Evolutionary conservation across 2,329 filamentous ascomycete genomes (phyloP), one percentile per base, ranked within the genome.

Genomic region (Epichloe gansuensis): DNA sequence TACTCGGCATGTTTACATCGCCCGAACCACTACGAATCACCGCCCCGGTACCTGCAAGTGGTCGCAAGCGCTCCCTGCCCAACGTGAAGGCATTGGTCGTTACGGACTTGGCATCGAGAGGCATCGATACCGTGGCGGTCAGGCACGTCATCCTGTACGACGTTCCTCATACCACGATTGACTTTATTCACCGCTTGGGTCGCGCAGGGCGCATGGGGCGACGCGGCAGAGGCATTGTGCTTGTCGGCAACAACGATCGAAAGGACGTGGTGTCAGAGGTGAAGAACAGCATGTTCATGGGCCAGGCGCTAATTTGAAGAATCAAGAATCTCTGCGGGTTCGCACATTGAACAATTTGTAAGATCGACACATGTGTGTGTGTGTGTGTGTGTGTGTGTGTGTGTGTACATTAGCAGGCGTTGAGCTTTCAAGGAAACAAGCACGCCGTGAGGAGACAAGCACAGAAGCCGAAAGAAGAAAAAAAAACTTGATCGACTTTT

Each of bases 151-250:
- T 98, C 51, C 71, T 98, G 27, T 97, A 95, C 67, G 89, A 98
- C 65, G 91, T 98, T n/a, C 93, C 93, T 4, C 91, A 97, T 64
- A 95, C 88, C 0, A 95, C 89, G 0, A 94, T 98, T 54, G 94
- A 98, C 68, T 98, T 98, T 62, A 96, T 98, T 62, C 94, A 98
- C 68, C 85, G 94, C 15, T 80, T 97, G 4, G 93, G 93, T 15
- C 80, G 93, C 53, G 89, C 93, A 1, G 93, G 93, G 0, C 80
- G 93, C 36, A 97, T 97, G 89, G 89, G 89, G 3, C 80, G 89
- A 55, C 79, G 93, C 65, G 93, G 93, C 15, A 78, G 90, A 52
- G 93, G 89, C 21, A 83, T 97, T 57, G 90, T 97, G 31, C 72
- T 98, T 38, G 87, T 96, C 2, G 91, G 90, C 55, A 91, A 87